phyloP scores from a whole-genome alignment of 2,329 filamentous ascomycete species.

The Epichloe bromicola region DNA sequence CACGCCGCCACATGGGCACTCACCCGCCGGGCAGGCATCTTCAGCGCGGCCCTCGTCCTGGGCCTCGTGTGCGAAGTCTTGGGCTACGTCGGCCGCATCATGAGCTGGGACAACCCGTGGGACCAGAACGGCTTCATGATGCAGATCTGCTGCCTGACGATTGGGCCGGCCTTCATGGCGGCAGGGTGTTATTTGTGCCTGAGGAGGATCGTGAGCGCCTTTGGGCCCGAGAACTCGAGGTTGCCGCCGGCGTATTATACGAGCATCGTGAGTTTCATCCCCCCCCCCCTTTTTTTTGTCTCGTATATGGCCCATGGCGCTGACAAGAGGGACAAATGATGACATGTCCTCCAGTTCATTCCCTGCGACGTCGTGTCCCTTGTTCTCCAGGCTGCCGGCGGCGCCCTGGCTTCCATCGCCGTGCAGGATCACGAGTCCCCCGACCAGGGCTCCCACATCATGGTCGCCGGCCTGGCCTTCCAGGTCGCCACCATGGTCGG shows the following conservation, averaged over 20 bases:
- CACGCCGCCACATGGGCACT: slow-evolving; percentile 27
- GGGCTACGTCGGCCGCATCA: slow-evolving; percentile 46
- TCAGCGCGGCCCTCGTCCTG: slow-evolving; percentile 37
- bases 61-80: slow-evolving; percentile 43
- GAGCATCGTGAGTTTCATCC: slow-evolving; percentile 25
- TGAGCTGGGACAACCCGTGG: slow-evolving; percentile 41
- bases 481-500: slow-evolving; percentile 44
- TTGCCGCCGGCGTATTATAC: slow-evolving; percentile 35
- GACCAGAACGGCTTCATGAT: slow-evolving; percentile 34
- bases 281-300: no score
- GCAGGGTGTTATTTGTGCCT: slow-evolving; percentile 53
- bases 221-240: slow-evolving; percentile 35
- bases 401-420: slow-evolving; percentile 36
- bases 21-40: slow-evolving; percentile 34
- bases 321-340: not conserved
- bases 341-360: slow-evolving; percentile 35
- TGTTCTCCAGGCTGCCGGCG: slow-evolving; percentile 46
- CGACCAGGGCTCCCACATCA: slow-evolving; percentile 41
- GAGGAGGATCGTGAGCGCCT: slow-evolving; percentile 32
- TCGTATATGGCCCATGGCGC: not conserved
- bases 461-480: slow-evolving; percentile 49
- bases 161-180: slow-evolving; percentile 51
- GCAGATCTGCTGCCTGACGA: slow-evolving; percentile 49
- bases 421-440: slow-evolving; percentile 22
- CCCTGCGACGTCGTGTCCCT: slow-evolving; percentile 49